phyloP scores from a whole-genome alignment of 257 asterid species.

The Plectranthus barbatus region DNA sequence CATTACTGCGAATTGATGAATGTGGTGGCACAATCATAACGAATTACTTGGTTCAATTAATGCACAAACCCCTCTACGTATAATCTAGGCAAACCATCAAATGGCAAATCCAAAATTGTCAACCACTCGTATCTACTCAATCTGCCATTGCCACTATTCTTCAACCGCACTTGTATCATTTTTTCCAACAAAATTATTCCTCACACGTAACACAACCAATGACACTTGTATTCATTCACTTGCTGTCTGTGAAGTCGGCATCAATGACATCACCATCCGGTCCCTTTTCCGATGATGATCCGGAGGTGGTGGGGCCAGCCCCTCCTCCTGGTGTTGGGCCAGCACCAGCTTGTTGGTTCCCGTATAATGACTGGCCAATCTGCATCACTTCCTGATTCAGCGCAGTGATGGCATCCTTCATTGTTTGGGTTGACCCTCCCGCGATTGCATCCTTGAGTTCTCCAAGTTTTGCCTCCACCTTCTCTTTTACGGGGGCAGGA shows the following conservation, averaged over 20 bases:
- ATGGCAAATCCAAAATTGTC: too few relatives aligned
- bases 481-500: conserved; percentile 78
- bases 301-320: conserved; percentile 37
- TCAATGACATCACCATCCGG: conserved; percentile 90
- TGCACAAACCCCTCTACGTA: too few relatives aligned
- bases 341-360: conserved; percentile 68
- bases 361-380: conserved; percentile 81
- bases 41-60: neutral
- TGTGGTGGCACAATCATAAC: neutral
- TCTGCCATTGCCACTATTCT: too few relatives aligned
- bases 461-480: conserved; percentile 86
- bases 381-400: conserved; percentile 98
- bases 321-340: conserved; percentile 61
- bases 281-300: conserved; percentile 63
- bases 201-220: too few relatives aligned
- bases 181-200: too few relatives aligned
- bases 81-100: too few relatives aligned
- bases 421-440: conserved; percentile 72
- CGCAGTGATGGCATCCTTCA: conserved; percentile 89
- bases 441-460: conserved; percentile 84
- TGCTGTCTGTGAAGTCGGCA: conserved; percentile 96
- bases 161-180: too few relatives aligned
- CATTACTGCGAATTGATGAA: neutral
- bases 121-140: too few relatives aligned
- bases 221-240: conserved; percentile 27